phyloP scores from a whole-genome alignment of 2,329 filamentous ascomycete species.

The Chaetothyriales sp. region DNA sequence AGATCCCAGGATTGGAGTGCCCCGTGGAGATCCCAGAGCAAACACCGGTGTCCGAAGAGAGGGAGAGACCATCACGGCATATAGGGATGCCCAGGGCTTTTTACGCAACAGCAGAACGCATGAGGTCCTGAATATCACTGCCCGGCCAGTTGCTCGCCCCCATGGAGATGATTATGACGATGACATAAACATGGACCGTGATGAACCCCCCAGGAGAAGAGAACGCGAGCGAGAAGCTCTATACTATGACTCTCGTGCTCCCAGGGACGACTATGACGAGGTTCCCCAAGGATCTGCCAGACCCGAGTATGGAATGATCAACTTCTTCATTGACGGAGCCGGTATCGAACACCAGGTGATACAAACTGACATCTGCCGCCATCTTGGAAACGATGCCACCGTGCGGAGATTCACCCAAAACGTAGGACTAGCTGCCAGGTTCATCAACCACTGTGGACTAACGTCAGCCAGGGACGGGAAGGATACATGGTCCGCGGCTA shows the following conservation, averaged over 20 bases:
- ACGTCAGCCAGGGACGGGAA: conserved; percentile 42
- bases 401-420: not conserved
- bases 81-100: not conserved
- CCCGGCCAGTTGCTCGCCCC: not conserved
- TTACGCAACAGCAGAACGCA: not conserved
- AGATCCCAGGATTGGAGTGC: not conserved
- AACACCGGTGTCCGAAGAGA: not conserved
- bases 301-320: not conserved
- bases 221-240: not conserved
- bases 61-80: not conserved
- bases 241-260: not conserved
- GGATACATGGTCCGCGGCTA: conserved; percentile 70
- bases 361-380: conserved; percentile 70
- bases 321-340: not conserved
- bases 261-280: not conserved
- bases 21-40: not conserved
- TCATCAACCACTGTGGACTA: conserved; percentile 51
- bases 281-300: not conserved
- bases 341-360: conserved; percentile 57
- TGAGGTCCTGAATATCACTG: not conserved
- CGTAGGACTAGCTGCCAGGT: conserved; percentile 41
- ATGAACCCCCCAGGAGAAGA: not conserved
- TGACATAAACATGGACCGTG: not conserved
- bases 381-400: conserved; percentile 66
- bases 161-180: not conserved